phyloP scores from a whole-genome alignment of 2,329 filamentous ascomycete genomes.

The Didymella sp. region DNA sequence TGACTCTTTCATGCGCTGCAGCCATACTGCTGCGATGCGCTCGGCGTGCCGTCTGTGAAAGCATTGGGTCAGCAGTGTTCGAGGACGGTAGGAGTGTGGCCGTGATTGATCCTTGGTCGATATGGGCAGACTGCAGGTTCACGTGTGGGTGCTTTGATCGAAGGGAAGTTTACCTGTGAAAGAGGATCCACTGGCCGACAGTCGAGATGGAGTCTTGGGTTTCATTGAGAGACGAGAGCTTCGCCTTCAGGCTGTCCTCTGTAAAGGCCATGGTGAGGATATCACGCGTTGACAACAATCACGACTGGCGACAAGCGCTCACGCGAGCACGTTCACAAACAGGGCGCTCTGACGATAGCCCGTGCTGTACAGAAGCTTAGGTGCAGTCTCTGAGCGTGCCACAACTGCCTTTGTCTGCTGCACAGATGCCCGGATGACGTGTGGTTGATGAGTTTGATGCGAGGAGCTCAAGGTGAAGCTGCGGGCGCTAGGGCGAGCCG shows the following conservation, averaged over 20 bases:
- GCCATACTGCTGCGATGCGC: slow-evolving; percentile 89
- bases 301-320: slow-evolving; percentile 27
- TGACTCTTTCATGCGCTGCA: slow-evolving; percentile 87
- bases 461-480: slow-evolving; percentile 27
- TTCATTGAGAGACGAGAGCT: slow-evolving; percentile 94
- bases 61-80: slow-evolving; percentile 27
- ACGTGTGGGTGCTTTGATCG: slow-evolving; percentile 9
- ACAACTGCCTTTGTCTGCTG: slow-evolving; percentile 17
- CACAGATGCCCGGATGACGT: slow-evolving; percentile 30
- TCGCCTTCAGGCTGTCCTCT: slow-evolving; percentile 92
- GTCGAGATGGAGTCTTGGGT: slow-evolving; percentile 97
- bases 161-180: slow-evolving; percentile 75
- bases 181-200: slow-evolving; percentile 99
- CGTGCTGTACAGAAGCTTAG: slow-evolving; percentile 3
- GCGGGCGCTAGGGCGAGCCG: slow-evolving; percentile 28
- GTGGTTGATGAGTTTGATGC: slow-evolving; percentile 24
- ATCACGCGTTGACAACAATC: slow-evolving; percentile 33
- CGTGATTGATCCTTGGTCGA: not conserved
- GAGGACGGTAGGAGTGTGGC: not conserved
- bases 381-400: slow-evolving; percentile 17
- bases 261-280: slow-evolving; percentile 79
- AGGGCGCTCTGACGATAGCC: slow-evolving; percentile 3
- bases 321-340: slow-evolving; percentile 31
- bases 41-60: slow-evolving; percentile 81
- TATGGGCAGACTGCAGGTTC: slow-evolving; percentile 5